phyloP scores from a whole-genome alignment of 75 land plant genomes.

The Cryptomeria japonica region DNA sequence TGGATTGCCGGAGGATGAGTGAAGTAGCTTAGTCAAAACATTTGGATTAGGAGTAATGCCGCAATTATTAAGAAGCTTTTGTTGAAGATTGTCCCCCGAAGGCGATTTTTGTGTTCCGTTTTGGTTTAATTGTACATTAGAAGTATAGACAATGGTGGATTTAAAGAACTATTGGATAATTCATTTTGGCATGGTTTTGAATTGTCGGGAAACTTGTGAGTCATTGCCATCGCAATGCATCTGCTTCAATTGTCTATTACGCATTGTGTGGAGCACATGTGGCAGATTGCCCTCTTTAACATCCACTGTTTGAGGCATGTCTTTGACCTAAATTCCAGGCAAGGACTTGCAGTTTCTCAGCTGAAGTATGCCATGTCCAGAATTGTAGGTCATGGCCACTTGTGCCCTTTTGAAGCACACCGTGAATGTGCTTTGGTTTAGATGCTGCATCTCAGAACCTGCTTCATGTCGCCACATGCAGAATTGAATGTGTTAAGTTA shows the following conservation, averaged over 20 bases:
- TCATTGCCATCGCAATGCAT: neutral
- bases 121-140: neutral
- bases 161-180: neutral
- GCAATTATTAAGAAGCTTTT: neutral
- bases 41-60: neutral
- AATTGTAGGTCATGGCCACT: neutral
- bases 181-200: neutral
- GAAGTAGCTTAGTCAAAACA: neutral
- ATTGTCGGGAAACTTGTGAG: neutral
- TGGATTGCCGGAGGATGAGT: neutral
- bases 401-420: neutral
- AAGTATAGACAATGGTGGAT: neutral
- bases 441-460: neutral
- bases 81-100: neutral
- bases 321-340: neutral
- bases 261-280: no score
- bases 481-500: neutral
- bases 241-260: neutral
- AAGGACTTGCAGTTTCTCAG: neutral
- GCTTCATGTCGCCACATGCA: neutral
- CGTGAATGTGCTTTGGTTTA: neutral
- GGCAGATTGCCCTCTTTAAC: neutral
- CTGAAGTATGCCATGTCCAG: neutral
- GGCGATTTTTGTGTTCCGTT: neutral
- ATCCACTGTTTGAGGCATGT: neutral